Conservation (phyloP, 257 asterid species). For the Misopates orontium region DNA sequence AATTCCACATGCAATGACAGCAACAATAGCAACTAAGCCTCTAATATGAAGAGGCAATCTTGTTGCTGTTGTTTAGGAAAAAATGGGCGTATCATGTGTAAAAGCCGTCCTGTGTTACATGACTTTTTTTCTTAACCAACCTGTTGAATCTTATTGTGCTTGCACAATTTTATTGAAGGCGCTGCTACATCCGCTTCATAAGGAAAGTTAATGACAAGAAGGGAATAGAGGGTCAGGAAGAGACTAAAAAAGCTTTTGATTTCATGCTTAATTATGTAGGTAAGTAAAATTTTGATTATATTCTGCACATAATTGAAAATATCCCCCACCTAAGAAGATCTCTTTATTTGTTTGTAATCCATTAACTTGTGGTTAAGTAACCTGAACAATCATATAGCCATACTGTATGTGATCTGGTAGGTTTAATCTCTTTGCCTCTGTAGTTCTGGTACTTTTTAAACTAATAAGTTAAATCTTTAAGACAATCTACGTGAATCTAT, state of each 20-base stretch:
- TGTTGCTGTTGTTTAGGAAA: neutral
- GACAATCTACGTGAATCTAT: neutral
- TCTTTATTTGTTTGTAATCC: neutral
- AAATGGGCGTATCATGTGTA: too few species aligned
- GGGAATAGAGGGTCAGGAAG: constrained; percentile 90
- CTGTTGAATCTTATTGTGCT: constrained; percentile 16
- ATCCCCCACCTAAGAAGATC: neutral
- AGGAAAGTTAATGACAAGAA: constrained; percentile 82
- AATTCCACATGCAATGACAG: neutral
- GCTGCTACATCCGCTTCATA: constrained; percentile 90
- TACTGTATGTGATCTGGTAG: neutral
- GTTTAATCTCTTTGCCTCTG: too few species aligned
- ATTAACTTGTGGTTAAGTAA: constrained; percentile 1
- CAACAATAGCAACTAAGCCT: too few species aligned
- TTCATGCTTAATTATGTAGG: constrained; percentile 93
- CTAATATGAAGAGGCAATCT: neutral
- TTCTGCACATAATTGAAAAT: neutral
- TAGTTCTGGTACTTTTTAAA: too few species aligned
- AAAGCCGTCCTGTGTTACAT: too few species aligned
- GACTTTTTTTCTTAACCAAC: neutral
- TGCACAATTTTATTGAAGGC: constrained; percentile 53
- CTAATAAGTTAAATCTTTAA: neutral
- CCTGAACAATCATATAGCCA: neutral
- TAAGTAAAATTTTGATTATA: constrained; percentile 35
- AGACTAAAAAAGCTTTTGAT: constrained; percentile 92